Base-by-base conservation (phyloP, 2,329 filamentous ascomycete genomes). In the Thielaviopsis musarum region DNA sequence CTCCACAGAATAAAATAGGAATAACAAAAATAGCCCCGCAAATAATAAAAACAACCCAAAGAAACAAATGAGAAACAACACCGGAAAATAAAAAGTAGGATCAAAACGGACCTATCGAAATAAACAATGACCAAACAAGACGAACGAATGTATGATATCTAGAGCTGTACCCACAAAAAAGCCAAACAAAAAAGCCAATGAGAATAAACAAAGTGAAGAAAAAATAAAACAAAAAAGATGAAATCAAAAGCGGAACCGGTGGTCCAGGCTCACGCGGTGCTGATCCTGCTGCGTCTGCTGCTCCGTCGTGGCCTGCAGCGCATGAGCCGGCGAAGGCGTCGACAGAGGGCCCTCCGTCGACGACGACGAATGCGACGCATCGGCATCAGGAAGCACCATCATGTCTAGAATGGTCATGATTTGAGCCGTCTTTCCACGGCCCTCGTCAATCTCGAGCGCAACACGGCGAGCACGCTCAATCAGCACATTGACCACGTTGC, bases 371-470 rank as follows among this genome's bases (percentile, higher is more conserved):
- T 26, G 24, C 21, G 13, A 28, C 7, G 21, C 19, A 12, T 56
- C 22, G 4, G 3, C 56, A 2, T 57, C 56, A 12, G 60, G 58
- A 26, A 64, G 59, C 13, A 66, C 77, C 73, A 91, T 82, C 70
- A 78, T 84, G 66, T 87, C 81, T 65, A 91, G 68, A 52, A 91
- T 88, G 63, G 75, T 77, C 63, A 83, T 76, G 15, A 89, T 77
- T 21, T 79, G 78, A 45, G 69, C 70, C 22, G 77, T 78, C 67
- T 76, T 76, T 2, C 79, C 78, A n/a, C 71, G 72, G 15, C 78
- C 81, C 13, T 75, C 74, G 65, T 88, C 85, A 52, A 90, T 75
- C 45, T 80, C 79, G 51, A 83, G 77, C 17, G 85, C 79, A 67
- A 87, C 71, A 63, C 72, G 75, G 59, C 79, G 74, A 21, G 87